Evolutionary conservation across 2,329 filamentous ascomycete species (phyloP).

Genomic region (Tolypocladium amazonense): DNA sequence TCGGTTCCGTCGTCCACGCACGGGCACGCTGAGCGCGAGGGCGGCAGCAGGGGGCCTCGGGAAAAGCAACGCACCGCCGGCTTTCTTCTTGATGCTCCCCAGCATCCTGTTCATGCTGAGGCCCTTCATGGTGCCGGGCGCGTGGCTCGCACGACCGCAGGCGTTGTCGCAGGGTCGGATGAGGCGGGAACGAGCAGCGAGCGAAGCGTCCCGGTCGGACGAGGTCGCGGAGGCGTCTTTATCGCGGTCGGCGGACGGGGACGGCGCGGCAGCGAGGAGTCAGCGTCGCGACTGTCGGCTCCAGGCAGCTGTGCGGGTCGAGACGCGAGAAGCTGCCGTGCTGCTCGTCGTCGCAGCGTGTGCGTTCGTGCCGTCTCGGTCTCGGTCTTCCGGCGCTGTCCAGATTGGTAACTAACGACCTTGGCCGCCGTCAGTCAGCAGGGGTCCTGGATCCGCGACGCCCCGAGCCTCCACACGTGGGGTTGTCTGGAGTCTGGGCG

Average conservation of each 20-base stretch:
- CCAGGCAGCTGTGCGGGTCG: neutral
- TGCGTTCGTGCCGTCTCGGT: neutral
- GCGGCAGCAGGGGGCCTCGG: neutral
- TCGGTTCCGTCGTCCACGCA: neutral
- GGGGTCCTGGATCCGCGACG: slow-evolving; percentile 1
- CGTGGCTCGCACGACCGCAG: neutral
- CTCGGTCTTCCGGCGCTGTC: neutral
- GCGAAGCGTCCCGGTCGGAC: neutral
- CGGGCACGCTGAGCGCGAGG: neutral
- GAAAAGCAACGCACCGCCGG: slow-evolving; percentile 15
- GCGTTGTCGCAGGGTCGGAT: neutral
- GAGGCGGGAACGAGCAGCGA: neutral
- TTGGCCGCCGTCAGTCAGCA: neutral
- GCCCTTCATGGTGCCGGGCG: slow-evolving; percentile 29
- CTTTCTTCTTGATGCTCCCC: slow-evolving; percentile 41
- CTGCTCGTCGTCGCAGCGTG: neutral
- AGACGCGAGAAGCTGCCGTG: neutral
- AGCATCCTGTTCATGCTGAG: slow-evolving; percentile 47
- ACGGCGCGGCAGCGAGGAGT: neutral
- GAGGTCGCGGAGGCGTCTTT: neutral
- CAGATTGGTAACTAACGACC: neutral
- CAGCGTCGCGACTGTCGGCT: neutral
- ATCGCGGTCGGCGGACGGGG: neutral
- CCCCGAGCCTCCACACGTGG: neutral
- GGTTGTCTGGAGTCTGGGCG: neutral